phyloP scores from a whole-genome alignment of 345 rosid genomes.

The Eucalyptus tenuipes region DNA sequence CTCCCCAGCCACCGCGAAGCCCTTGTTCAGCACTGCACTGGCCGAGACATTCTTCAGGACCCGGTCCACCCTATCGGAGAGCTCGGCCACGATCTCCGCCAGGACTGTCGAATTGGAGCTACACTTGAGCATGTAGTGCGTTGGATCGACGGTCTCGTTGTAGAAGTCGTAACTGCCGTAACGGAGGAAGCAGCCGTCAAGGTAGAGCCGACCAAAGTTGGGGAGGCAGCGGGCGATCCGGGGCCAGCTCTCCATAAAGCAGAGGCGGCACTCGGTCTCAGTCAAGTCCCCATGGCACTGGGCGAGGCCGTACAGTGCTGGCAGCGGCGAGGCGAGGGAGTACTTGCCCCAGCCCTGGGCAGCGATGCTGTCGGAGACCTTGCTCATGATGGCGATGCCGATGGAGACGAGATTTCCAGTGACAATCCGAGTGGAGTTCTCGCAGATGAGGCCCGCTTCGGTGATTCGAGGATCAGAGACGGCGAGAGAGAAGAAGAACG shows the following conservation, averaged over 20 bases:
- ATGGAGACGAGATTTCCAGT: neutral
- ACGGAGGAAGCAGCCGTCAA: conserved; percentile 60
- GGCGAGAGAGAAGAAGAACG: neutral
- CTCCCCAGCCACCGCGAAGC: conserved; percentile 21
- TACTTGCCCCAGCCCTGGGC: neutral
- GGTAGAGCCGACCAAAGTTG: conserved; percentile 35
- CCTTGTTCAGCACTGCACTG: conserved; percentile 19
- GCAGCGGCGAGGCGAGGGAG: neutral
- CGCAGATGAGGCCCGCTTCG: too few relatives aligned
- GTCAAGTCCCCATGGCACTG: conserved; percentile 40
- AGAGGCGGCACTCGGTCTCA: conserved; percentile 20
- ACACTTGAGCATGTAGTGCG: conserved; percentile 11
- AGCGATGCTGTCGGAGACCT: neutral
- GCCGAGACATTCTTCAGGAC: conserved; percentile 22
- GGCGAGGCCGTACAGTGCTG: conserved; percentile 11
- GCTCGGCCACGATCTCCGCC: neutral
- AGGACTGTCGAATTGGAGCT: neutral
- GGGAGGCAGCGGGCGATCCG: conserved; percentile 14
- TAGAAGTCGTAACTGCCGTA: conserved; percentile 28
- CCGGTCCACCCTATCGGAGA: conserved; percentile 8
- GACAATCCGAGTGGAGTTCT: neutral
- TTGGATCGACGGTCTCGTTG: conserved; percentile 18
- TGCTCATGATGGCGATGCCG: neutral
- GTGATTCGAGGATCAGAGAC: too few relatives aligned
- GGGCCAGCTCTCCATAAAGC: conserved; percentile 14